Evolutionary conservation across 306 rosid genomes (phyloP), one percentile per base, ranked within the genome.

Genomic region (Comarum palustre): DNA sequence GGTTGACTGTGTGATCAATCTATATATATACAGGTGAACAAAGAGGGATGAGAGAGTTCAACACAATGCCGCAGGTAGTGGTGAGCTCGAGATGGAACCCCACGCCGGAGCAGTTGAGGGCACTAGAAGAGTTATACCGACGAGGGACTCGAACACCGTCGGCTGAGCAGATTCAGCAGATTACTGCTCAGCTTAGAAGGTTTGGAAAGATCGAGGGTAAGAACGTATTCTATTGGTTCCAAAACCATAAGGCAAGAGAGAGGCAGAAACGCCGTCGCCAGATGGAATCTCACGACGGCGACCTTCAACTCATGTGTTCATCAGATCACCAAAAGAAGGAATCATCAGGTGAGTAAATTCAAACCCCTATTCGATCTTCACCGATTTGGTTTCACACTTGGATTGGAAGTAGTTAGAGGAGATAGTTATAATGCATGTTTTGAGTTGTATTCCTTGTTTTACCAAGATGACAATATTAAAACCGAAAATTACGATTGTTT

Each of bases 71-170:
- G 1, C 80, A 75, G 22, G 90, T 86, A 16, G 89, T 87, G 70
- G 95, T 87, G 82, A 94, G 96, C 72, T 89, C 98, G 34, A 87
- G 98, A 78, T 94, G 98, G 98, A 94, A 94, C 75, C 98, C 98
- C 0, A 89, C 98, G 2, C 86, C 90, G 16, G 98, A 94, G 68
- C 98, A 94, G 84, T 65, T 94, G 2, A 88, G 95, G 75, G 87
- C 90, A 25, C 79, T 94, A 3, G 98, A 94, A 62, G 97, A 94
- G 19, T 66, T 94, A 43, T 94, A 94, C 51, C 74, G 89, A 54
- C 82, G 86, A 60, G 98, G 98, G 58, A 91, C 97, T 34, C 83
- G 98, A 43, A 94, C 97, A 0, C 98, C 98, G 0, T 87, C 96
- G 57, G 98, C 98, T 0, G 98, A 93, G 62, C 97, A 93, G 85